Evolutionary conservation across 768 basidiomycete genomes (phyloP).

Genomic region (Calocera cornea): DNA sequence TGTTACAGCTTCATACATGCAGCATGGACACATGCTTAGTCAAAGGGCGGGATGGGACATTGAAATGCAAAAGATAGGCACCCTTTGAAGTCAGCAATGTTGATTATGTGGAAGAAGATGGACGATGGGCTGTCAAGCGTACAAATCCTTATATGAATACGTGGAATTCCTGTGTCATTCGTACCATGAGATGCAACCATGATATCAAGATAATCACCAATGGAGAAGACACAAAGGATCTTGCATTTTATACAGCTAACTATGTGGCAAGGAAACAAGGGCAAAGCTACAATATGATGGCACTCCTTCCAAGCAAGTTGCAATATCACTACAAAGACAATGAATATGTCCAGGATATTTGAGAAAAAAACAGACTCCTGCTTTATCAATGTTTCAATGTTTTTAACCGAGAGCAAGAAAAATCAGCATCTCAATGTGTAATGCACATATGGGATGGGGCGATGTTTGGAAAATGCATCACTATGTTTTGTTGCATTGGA

Average conservation of each 20-base stretch:
- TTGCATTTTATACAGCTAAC: conserved; percentile 26
- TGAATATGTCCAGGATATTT: conserved; percentile 15
- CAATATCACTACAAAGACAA: conserved; percentile 20
- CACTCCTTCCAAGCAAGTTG: conserved; percentile 24
- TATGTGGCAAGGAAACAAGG: conserved; percentile 30
- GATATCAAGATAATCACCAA: conserved; percentile 31
- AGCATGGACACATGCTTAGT: conserved; percentile 16
- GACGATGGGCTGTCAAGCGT: conserved; percentile 14
- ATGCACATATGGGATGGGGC: conserved; percentile 35
- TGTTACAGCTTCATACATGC: conserved; percentile 28
- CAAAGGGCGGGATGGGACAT: conserved; percentile 6
- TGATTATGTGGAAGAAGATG: conserved; percentile 12
- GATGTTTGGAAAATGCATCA: conserved; percentile 28
- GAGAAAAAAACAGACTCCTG: conserved; percentile 20
- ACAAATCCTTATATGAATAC: conserved; percentile 15
- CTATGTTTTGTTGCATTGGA: conserved; percentile 28
- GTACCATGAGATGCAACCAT: conserved; percentile 28
- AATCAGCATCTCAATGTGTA: conserved; percentile 28
- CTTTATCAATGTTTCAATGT: conserved; percentile 24
- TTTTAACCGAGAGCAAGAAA: conserved; percentile 29
- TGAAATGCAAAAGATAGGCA: conserved; percentile 26
- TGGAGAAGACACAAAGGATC: conserved; percentile 24
- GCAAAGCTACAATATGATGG: conserved; percentile 25
- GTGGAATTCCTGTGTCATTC: conserved; percentile 20
- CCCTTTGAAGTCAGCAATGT: conserved; percentile 13